Evolutionary conservation across 768 basidiomycete species (phyloP).

Genomic region (Rhodotorula graminis): DNA sequence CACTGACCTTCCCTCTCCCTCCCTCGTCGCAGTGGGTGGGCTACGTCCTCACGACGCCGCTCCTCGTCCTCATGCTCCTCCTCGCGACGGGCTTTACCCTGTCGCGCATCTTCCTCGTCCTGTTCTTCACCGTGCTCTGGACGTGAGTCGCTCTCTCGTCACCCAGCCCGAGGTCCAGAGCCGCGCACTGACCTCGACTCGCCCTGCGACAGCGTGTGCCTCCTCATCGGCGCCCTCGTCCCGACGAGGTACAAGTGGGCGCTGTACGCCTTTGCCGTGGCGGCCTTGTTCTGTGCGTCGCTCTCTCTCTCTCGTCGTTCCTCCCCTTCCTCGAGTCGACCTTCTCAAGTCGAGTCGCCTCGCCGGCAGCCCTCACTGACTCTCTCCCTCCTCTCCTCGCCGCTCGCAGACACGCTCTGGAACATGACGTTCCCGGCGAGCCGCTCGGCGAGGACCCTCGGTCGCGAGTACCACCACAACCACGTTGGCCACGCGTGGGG

Average conservation of each 20-base stretch:
- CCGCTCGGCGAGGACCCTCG: constrained; percentile 3
- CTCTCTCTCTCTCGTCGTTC: too few species aligned
- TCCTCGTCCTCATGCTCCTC: constrained; percentile 24
- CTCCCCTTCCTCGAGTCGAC: too few species aligned
- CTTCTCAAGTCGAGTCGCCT: too few species aligned
- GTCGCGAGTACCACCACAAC: not conserved
- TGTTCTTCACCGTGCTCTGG: constrained; percentile 10
- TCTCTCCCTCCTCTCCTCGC: not conserved
- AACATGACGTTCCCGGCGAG: constrained; percentile 10
- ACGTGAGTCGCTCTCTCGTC: not conserved
- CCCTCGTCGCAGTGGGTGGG: constrained; percentile 8
- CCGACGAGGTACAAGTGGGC: constrained; percentile 12
- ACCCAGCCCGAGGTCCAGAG: not conserved
- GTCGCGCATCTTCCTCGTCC: constrained; percentile 21
- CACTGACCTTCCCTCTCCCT: not conserved
- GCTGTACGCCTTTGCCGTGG: not conserved
- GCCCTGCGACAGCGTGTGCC: constrained; percentile 1
- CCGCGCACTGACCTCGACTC: too few species aligned
- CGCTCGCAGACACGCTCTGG: constrained; percentile 1
- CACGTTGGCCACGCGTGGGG: not conserved
- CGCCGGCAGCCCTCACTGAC: too few species aligned
- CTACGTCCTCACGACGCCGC: constrained; percentile 6
- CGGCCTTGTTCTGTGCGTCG: constrained; percentile 4
- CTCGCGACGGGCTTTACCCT: constrained; percentile 20
- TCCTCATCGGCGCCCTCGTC: constrained; percentile 19